phyloP scores from a whole-genome alignment of 2,329 filamentous ascomycete species.

The Cryphonectria naterciae region DNA sequence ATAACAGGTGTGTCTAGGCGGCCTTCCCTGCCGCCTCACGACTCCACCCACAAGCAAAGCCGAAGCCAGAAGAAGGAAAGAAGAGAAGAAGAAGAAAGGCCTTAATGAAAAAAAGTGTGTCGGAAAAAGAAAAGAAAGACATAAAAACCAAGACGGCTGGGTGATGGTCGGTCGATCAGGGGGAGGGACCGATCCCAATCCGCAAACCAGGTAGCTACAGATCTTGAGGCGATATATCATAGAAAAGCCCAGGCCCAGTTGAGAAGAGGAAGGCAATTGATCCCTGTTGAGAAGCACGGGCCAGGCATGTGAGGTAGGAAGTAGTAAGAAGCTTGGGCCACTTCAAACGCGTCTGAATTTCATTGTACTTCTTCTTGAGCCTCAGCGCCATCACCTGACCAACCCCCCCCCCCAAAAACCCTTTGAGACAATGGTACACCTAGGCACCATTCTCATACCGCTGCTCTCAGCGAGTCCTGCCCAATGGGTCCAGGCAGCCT shows the following conservation, averaged over 20 bases:
- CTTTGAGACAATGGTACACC: background rate
- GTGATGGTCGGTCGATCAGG: background rate
- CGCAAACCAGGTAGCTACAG: background rate
- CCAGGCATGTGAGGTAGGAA: background rate
- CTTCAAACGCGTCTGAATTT: background rate
- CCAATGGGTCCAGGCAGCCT: conserved; percentile 51
- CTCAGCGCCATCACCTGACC: background rate
- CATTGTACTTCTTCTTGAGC: background rate
- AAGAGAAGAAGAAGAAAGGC: background rate
- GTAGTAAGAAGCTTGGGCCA: background rate
- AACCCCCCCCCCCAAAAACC: no score
- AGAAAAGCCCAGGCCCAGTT: background rate
- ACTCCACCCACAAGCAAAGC: background rate
- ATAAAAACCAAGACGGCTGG: background rate
- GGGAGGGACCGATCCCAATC: background rate
- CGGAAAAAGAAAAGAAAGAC: background rate
- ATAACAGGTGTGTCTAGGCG: background rate
- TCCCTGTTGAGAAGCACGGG: background rate
- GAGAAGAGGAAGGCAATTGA: background rate
- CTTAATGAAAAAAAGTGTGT: background rate
- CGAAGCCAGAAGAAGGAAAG: background rate
- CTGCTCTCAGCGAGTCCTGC: conserved; percentile 33
- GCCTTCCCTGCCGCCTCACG: background rate
- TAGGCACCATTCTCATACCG: background rate
- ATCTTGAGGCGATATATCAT: background rate